Conservation (phyloP, 768 basidiomycete species). For the Chlorophyllum brunneum region DNA sequence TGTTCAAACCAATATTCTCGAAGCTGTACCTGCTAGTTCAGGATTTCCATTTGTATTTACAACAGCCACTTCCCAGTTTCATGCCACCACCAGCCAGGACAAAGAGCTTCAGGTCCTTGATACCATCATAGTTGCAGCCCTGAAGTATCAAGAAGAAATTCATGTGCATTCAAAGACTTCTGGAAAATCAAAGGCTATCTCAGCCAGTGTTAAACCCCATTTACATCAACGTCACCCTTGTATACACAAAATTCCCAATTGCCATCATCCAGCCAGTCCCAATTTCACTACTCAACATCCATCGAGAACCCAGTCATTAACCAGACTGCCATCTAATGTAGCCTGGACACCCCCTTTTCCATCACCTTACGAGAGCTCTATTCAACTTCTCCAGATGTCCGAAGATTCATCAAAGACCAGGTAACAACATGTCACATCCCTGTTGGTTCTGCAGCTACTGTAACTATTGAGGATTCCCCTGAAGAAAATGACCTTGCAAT, state of each 20-base stretch:
- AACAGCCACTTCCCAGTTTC: background rate
- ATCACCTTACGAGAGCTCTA: slow-evolving; percentile 17
- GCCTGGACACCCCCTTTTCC: slow-evolving; percentile 14
- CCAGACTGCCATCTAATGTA: slow-evolving; percentile 4
- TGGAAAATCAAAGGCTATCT: background rate
- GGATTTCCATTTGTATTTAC: background rate
- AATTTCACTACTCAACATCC: background rate
- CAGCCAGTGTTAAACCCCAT: background rate
- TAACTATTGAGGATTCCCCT: background rate
- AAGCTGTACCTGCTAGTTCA: background rate
- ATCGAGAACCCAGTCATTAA: slow-evolving; percentile 14
- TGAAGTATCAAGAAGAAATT: background rate
- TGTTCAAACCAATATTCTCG: slow-evolving; percentile 2
- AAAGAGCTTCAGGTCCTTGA: slow-evolving; percentile 1
- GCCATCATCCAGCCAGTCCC: background rate
- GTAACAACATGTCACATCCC: slow-evolving; percentile 8
- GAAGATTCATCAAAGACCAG: slow-evolving; percentile 15
- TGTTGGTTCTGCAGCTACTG: background rate
- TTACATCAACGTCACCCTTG: background rate
- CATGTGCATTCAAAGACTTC: background rate
- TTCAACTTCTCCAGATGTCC: slow-evolving; percentile 14
- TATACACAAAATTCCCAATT: too few relatives aligned
- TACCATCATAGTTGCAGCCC: background rate
- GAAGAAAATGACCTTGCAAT: background rate
- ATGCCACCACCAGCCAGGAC: background rate